These are phyloP conservation scores for Henckelia pumila DNA, from an alignment of 257 asterid species.

Conservation along the genomic window DNA sequence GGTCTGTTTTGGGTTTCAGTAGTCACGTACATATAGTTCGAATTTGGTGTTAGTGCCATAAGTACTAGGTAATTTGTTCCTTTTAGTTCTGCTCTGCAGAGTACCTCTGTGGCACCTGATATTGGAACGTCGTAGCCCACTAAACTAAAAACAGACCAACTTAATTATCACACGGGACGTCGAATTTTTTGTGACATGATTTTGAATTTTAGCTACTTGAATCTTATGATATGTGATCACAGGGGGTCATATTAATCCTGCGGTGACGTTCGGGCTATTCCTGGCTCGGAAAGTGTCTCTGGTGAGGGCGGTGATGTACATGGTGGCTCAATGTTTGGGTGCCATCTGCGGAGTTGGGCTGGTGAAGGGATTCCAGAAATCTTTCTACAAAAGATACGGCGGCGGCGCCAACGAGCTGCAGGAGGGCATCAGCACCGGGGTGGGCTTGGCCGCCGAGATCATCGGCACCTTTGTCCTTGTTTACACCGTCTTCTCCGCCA, in stretches of 20 bases:
- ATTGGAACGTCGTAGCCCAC: no score
- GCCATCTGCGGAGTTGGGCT: constrained; percentile 73
- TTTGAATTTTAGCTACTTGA: no score
- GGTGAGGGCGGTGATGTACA: constrained; percentile 61
- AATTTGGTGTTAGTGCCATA: no score
- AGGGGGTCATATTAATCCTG: constrained; percentile 81
- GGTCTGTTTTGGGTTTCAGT: not conserved
- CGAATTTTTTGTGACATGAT: no score
- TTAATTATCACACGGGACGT: no score
- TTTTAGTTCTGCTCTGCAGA: no score
- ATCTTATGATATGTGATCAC: constrained; percentile 13
- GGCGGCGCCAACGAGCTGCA: constrained; percentile 57
- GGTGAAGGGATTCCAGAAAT: constrained; percentile 57
- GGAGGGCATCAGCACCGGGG: constrained; percentile 43
- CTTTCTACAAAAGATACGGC: constrained; percentile 37
- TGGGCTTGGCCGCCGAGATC: constrained; percentile 59
- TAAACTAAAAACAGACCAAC: no score
- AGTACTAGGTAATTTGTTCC: no score
- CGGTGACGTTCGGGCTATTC: constrained; percentile 72
- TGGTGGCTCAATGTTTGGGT: constrained; percentile 71
- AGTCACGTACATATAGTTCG: no score
- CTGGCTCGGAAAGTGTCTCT: constrained; percentile 71
- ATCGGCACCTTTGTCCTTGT: constrained; percentile 76
- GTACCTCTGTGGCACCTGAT: no score
- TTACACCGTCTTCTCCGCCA: constrained; percentile 81